These are phyloP conservation scores for Davidsoniella virescens DNA, from an alignment of 2,329 filamentous ascomycete genomes.

Conservation along the genomic window DNA sequence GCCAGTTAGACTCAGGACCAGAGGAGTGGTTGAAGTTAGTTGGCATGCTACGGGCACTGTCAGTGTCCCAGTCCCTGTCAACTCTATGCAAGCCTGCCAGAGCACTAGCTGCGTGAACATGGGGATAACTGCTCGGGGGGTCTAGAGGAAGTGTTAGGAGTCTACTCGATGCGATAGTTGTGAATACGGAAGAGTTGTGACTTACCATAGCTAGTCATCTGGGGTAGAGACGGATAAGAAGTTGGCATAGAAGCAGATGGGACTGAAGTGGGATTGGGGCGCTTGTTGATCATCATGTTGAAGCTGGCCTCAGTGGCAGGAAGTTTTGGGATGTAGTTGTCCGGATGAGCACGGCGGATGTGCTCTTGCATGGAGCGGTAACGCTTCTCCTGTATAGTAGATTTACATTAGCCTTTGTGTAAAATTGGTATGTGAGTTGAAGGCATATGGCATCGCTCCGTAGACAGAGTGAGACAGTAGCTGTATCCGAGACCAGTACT, in stretches of 20 bases:
- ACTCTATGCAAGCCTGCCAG: conserved; percentile 7
- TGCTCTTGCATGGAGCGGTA: conserved; percentile 99
- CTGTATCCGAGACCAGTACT: too few relatives aligned
- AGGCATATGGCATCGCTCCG: not conserved
- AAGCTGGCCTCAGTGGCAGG: conserved; percentile 98
- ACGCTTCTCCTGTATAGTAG: conserved; percentile 59
- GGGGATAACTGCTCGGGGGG: conserved; percentile 3
- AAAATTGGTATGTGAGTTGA: not conserved
- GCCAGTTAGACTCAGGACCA: conserved; percentile 1
- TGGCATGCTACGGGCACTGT: conserved; percentile 5
- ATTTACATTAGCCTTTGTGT: not conserved
- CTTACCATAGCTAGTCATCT: conserved; percentile 10
- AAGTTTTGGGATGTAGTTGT: conserved; percentile 94
- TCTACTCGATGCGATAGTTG: conserved; percentile 13
- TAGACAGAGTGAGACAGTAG: too few relatives aligned
- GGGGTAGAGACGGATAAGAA: conserved; percentile 13
- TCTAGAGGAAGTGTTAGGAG: not conserved
- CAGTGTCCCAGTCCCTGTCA: conserved; percentile 5
- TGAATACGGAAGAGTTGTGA: conserved; percentile 13
- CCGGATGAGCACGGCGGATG: conserved; percentile 89
- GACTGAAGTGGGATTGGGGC: conserved; percentile 16
- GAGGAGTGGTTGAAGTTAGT: conserved; percentile 4
- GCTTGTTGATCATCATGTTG: conserved; percentile 80
- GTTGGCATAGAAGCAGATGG: conserved; percentile 25
- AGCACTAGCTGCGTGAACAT: conserved; percentile 7